Base-by-base conservation (phyloP, 495 filamentous ascomycete genomes). In the Astrothelium macrocarpum region DNA sequence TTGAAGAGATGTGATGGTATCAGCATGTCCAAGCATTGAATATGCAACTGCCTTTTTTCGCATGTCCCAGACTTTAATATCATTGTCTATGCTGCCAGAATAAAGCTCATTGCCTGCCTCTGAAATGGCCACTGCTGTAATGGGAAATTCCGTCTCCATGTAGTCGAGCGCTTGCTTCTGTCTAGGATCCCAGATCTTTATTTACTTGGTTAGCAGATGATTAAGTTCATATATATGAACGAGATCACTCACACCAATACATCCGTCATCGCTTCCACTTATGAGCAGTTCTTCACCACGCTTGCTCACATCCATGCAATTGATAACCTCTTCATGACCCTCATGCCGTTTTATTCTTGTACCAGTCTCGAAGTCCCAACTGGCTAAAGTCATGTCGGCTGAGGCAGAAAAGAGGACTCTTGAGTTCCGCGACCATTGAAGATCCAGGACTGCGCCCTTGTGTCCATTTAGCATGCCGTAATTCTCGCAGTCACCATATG, bases 21-120 rank as follows among this genome's bases (percentile, higher is more conserved):
- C 94, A 32, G 82, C 87, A 71, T 99, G 94, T 1, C 95, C 94
- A 10, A 88, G 68, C 82, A 99, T 87, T 1, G 89, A 85, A 71
- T 96, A 96, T 10, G 88, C 84, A 1, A 96, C 82, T 0, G 84
- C 84, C 72, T 92, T 90, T 77, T 96, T 97, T 66, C 95, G 85
- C 64, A 97, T 74, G 76, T 99, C 95, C 90, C 93, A 99, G 7
- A 94, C 90, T 71, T 95, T 91, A 72, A 99, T 95, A 63, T 95
- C 91, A 68, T 97, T 96, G 73, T 97, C 94, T 62, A 99, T 97
- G 11, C 91, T 89, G 39, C 94, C 94, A 20, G 88, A 91, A 73
- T 91, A 99, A 7, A 99, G 82, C 76, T 99, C 95, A 72, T 94
- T 96, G 18, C 93, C 94, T 20, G 91, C 90, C 75, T 96, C 92